A percentile compares a stretch with the other conserved stretches of the same genome.
Evolutionary conservation across 371 early-diverging fungal genomes (phyloP).

Genomic region (Mortierella sp.): DNA sequence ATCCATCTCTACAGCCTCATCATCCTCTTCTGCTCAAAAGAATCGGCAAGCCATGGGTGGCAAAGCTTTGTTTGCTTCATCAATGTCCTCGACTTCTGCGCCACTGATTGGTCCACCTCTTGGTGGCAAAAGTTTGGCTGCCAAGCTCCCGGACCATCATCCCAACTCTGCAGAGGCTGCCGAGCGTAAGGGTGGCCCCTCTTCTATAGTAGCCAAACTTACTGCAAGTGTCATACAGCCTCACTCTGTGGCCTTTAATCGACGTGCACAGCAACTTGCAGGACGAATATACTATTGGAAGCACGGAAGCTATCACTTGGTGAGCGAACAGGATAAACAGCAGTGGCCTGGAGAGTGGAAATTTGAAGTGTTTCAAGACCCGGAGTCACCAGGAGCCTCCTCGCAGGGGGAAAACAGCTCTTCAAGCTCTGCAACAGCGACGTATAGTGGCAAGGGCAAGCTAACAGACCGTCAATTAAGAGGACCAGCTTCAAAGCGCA

Average conservation of each 20-base stretch:
- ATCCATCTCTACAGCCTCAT: slow-evolving; percentile 9
- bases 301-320: slow-evolving; percentile 34
- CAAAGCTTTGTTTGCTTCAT: neutral
- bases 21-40: slow-evolving; percentile 14
- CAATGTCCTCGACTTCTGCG: slow-evolving; percentile 13
- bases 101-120: slow-evolving; percentile 10
- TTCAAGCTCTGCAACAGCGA: neutral
- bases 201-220: slow-evolving; percentile 25
- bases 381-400: slow-evolving; percentile 23
- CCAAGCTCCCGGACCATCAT: slow-evolving; percentile 30
- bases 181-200: slow-evolving; percentile 18
- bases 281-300: slow-evolving; percentile 50
- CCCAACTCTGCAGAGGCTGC: slow-evolving; percentile 22
- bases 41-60: neutral
- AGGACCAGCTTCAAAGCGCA: slow-evolving; percentile 35
- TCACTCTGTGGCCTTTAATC: slow-evolving; percentile 35
- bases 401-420: neutral
- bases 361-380: slow-evolving; percentile 51
- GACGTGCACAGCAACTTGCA: slow-evolving; percentile 44
- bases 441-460: slow-evolving; percentile 46
- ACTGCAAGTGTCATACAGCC: slow-evolving; percentile 35
- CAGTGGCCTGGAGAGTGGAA: slow-evolving; percentile 55
- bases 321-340: slow-evolving; percentile 46
- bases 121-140: neutral
- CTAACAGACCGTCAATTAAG: slow-evolving; percentile 40